Evolutionary conservation across 78 protist species (phyloP).

Genomic region (Dictyostelium capitatum): DNA sequence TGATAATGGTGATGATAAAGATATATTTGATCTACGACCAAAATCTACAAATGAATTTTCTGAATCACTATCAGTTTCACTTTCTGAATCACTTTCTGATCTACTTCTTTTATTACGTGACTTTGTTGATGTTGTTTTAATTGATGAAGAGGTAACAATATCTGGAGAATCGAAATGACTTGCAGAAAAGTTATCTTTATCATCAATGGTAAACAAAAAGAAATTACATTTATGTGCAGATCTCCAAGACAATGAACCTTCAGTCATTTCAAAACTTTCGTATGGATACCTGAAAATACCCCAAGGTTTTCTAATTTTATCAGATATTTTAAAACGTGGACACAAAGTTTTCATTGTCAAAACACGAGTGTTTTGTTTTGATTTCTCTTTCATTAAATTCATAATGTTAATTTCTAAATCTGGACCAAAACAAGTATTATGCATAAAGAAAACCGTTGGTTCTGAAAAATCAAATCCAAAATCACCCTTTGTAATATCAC

Average conservation of each 20-base stretch:
- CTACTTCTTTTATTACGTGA: neutral
- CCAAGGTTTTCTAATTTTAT: constrained; percentile 29
- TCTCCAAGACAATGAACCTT: constrained; percentile 35
- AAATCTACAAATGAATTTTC: neutral
- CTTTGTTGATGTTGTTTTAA: neutral
- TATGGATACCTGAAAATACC: constrained; percentile 39
- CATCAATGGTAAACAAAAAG: constrained; percentile 20
- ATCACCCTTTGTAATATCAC: neutral
- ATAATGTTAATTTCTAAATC: constrained; percentile 27
- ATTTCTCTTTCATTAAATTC: neutral
- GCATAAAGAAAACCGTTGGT: constrained; percentile 28
- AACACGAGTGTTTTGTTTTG: neutral
- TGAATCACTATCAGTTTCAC: no score
- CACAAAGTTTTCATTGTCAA: constrained; percentile 33
- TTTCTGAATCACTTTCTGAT: neutral
- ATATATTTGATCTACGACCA: neutral
- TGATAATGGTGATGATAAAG: neutral
- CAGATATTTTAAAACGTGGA: constrained; percentile 41
- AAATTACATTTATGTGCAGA: neutral
- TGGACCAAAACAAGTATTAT: constrained; percentile 29
- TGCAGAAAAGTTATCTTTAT: neutral
- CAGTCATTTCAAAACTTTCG: constrained; percentile 47
- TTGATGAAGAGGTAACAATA: no score
- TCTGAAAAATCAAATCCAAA: constrained; percentile 19
- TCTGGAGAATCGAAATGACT: no score